Evolutionary conservation across 2,329 filamentous ascomycete genomes (phyloP), one percentile per base, ranked within the genome.

Genomic region (Beauveria caledonica): DNA sequence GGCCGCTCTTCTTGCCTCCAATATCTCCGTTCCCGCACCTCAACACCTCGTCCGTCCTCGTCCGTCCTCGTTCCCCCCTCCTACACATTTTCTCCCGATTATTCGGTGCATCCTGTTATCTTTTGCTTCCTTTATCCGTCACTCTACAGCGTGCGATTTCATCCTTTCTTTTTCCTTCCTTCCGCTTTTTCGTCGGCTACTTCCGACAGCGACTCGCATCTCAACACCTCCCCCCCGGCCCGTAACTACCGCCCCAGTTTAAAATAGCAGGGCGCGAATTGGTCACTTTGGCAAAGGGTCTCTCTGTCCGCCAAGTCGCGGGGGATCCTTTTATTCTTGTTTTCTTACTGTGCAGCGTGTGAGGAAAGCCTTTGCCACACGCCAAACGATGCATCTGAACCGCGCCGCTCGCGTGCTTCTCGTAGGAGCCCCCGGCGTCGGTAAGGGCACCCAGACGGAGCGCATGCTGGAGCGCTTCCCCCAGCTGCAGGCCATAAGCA

Each of bases 391-490:
- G 84, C 80, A 85, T 76, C 84, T 95, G 70, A 83, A 81, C 66
- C 86, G 82, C 76, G 93, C 94, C 61, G 94, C 94, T 59, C 89
- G 94, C 64, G 87, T 97, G 64, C 97, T 99, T 71, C 85, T 99
- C 66, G 85, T 99, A 68, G 94, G 94, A 68, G 92, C 93, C 57
- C 94, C 94, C n/a, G 92, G 92, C 62, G 94, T 96, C 61, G 94
- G 94, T 64, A 99, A 99, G 75, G 94, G 93, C 64, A 99, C 94
- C 3, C 94, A 99, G 78, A 91, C 90, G 56, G 90, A 96, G 73
- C 86, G 94, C 63, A 80, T 99, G 64, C 86, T 97, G 66, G 80
- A 86, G 67, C 86, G 89, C 66, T 99, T 94, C 71, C 90, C 92
- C 3, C 89, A 97, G 70, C 80, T 99, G 51, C 88, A 90, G 58